Evolutionary conservation across 768 basidiomycete genomes (phyloP).

Genomic region (Boletus fagicola): DNA sequence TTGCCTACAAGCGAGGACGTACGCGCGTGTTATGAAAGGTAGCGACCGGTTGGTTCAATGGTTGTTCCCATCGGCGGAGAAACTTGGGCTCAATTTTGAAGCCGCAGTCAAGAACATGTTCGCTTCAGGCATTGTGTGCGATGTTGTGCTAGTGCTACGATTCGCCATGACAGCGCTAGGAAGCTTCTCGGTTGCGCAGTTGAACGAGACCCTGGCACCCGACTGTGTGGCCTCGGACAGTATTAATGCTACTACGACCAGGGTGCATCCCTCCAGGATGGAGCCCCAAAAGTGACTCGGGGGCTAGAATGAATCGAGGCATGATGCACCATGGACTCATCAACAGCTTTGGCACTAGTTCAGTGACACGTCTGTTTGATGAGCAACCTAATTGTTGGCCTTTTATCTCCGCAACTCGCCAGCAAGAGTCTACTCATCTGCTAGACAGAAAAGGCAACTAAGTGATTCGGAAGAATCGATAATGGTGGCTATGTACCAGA

Average conservation of each 20-base stretch:
- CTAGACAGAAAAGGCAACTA: neutral
- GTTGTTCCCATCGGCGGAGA: conserved; percentile 13
- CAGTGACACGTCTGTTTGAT: neutral
- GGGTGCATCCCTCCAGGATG: neutral
- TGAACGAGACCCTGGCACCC: neutral
- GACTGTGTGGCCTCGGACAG: neutral
- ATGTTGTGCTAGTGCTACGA: neutral
- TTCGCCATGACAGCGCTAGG: neutral
- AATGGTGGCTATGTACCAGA: too few relatives aligned
- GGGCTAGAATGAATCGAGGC: neutral
- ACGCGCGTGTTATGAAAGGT: neutral
- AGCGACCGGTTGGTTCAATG: neutral
- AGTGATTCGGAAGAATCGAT: neutral
- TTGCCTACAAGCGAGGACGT: conserved; percentile 7
- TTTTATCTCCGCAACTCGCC: neutral
- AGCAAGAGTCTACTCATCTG: neutral
- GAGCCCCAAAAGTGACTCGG: neutral
- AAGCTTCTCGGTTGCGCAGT: neutral
- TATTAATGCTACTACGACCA: neutral
- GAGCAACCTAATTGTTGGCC: neutral
- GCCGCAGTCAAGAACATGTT: conserved; percentile 6
- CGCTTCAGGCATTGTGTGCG: conserved; percentile 1
- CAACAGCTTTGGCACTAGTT: neutral
- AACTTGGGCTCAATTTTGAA: neutral
- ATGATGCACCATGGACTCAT: too few relatives aligned